phyloP scores from a whole-genome alignment of 2,329 filamentous ascomycete genomes.

The Fusarium neocosmosporiellum region DNA sequence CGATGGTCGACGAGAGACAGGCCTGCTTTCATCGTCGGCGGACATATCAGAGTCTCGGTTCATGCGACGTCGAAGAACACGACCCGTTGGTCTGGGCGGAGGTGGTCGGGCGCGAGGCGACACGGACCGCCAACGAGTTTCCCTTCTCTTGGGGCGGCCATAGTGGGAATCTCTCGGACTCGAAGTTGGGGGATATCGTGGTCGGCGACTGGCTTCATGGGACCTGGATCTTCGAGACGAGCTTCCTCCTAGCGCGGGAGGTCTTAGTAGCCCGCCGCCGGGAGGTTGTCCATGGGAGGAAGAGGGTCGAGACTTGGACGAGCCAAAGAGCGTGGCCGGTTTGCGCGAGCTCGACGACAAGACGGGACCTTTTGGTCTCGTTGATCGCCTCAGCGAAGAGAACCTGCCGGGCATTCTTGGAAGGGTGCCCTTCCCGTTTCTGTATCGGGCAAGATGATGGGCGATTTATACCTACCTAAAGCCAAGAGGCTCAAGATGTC shows the following conservation, averaged over 20 bases:
- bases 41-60: slow-evolving; percentile 40
- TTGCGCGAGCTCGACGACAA: slow-evolving; percentile 21
- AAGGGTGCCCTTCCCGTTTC: not conserved
- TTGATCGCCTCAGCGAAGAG: slow-evolving; percentile 29
- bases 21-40: slow-evolving; percentile 36
- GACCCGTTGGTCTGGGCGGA: slow-evolving; percentile 1
- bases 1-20: slow-evolving; percentile 24
- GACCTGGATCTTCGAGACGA: slow-evolving; percentile 32
- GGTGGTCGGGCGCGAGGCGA: slow-evolving; percentile 29
- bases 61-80: slow-evolving; percentile 22
- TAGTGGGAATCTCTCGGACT: slow-evolving; percentile 28
- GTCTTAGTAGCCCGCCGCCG: slow-evolving; percentile 2
- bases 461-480: not conserved
- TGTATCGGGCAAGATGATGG: slow-evolving; percentile 1
- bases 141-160: slow-evolving; percentile 17
- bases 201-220: slow-evolving; percentile 31
- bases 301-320: slow-evolving; percentile 23
- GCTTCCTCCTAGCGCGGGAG: not conserved
- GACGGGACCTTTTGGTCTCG: slow-evolving; percentile 27
- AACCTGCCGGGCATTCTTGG: slow-evolving; percentile 32
- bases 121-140: slow-evolving; percentile 27
- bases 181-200: slow-evolving; percentile 12
- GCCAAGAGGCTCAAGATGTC: not conserved
- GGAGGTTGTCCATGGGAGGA: slow-evolving; percentile 18
- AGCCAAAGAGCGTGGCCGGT: not conserved